These are phyloP conservation scores for Paecilomyces sp. DNA, from an alignment of 2,329 filamentous ascomycete species.

Conservation along the genomic window DNA sequence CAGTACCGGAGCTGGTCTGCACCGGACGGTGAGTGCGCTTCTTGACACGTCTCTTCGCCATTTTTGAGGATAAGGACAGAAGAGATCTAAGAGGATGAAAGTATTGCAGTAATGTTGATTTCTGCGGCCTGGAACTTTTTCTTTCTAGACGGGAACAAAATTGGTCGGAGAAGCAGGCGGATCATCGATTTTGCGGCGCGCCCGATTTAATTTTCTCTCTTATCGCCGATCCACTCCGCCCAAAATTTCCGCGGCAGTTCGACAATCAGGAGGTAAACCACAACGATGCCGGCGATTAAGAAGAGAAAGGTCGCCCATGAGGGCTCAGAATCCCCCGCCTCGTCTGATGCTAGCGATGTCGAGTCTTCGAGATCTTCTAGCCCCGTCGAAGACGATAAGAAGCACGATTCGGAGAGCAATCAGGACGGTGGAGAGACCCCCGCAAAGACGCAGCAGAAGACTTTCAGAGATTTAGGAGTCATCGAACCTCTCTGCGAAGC, in stretches of 20 bases:
- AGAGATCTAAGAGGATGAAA: not conserved
- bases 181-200: conserved; percentile 28
- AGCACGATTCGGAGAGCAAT: not conserved
- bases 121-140: conserved; percentile 14
- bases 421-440: conserved; percentile 6
- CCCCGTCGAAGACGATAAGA: conserved; percentile 1
- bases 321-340: conserved; percentile 9
- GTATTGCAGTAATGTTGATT: not conserved
- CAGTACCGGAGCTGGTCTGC: conserved; percentile 45
- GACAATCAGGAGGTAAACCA: conserved; percentile 4
- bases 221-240: conserved; percentile 2
- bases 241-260: conserved; percentile 3
- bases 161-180: conserved; percentile 24
- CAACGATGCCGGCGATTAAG: conserved; percentile 31
- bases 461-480: conserved; percentile 55
- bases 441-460: conserved; percentile 19
- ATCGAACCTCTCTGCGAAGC: conserved; percentile 83
- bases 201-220: conserved; percentile 23
- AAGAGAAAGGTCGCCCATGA: conserved; percentile 32
- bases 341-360: conserved; percentile 12
- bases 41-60: conserved; percentile 78
- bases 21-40: conserved; percentile 79
- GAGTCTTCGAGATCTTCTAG: conserved; percentile 12
- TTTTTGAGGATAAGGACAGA: conserved; percentile 27
- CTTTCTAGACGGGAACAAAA: conserved; percentile 24